Evolutionary conservation across 441 rosid species (phyloP).

Genomic region (Sinapis alba): DNA sequence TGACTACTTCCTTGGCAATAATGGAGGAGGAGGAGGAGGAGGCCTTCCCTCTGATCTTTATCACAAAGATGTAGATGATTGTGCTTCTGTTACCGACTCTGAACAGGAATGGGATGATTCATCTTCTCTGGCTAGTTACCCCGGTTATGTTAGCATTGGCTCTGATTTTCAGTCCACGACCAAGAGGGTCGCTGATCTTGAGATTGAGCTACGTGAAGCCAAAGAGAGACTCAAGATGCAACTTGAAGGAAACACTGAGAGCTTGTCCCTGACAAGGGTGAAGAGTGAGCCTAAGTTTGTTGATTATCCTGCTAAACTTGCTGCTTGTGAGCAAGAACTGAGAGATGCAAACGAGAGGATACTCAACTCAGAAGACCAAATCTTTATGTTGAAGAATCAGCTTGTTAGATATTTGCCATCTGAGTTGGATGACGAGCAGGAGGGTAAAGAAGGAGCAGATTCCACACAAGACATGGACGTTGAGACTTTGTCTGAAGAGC

Average conservation of each 20-base stretch:
- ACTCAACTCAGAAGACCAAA: constrained; percentile 56
- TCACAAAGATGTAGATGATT: constrained; percentile 77
- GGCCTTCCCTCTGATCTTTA: constrained; percentile 58
- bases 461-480: constrained; percentile 30
- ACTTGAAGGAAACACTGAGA: constrained; percentile 53
- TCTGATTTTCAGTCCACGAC: constrained; percentile 54
- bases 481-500: constrained; percentile 56
- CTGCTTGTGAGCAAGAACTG: constrained; percentile 65
- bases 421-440: constrained; percentile 34
- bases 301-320: constrained; percentile 49
- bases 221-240: constrained; percentile 68
- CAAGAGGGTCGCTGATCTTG: constrained; percentile 63
- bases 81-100: constrained; percentile 70
- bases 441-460: background rate
- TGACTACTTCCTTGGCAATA: constrained; percentile 70
- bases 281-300: constrained; percentile 43
- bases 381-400: constrained; percentile 55
- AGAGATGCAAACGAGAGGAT: constrained; percentile 56
- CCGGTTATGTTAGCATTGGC: constrained; percentile 48
- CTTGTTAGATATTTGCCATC: constrained; percentile 47
- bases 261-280: constrained; percentile 28
- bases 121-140: constrained; percentile 71
- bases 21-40: constrained; percentile 43
- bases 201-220: constrained; percentile 70
- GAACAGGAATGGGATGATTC: constrained; percentile 80